Evolutionary conservation across 371 early-diverging fungal species (phyloP).

Genomic region (Apophysomyces ossiformis): DNA sequence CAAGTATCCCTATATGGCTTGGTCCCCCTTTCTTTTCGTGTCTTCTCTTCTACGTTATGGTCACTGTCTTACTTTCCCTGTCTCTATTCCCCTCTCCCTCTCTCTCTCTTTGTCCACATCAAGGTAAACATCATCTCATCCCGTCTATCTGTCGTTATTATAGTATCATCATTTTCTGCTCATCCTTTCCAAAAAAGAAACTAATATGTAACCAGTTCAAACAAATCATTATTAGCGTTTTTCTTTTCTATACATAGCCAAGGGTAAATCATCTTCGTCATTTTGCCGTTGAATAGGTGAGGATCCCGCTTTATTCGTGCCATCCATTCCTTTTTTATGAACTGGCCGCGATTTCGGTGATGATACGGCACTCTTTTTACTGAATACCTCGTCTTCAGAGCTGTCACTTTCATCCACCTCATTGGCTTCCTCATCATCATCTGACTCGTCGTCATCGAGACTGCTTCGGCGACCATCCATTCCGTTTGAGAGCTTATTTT

Average conservation of each 20-base stretch:
- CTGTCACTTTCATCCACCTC: conserved; percentile 18
- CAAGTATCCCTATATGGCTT: not conserved
- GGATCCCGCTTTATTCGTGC: conserved; percentile 10
- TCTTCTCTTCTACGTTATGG: no score
- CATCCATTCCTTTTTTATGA: not conserved
- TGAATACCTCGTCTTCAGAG: conserved; percentile 10
- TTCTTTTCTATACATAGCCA: conserved; percentile 30
- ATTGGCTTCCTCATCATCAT: conserved; percentile 24
- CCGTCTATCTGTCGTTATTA: not conserved
- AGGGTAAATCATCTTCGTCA: conserved; percentile 22
- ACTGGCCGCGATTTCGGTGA: not conserved
- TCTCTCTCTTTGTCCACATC: not conserved
- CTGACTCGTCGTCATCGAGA: conserved; percentile 21
- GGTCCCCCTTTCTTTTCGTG: not conserved
- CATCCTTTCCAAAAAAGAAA: not conserved
- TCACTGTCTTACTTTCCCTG: no score
- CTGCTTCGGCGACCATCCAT: conserved; percentile 13
- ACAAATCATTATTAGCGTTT: conserved; percentile 9
- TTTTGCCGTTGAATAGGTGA: conserved; percentile 9
- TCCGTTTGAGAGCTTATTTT: conserved; percentile 8
- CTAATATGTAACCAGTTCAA: not conserved
- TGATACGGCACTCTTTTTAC: conserved; percentile 6
- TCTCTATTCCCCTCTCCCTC: not conserved
- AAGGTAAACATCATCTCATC: no score
- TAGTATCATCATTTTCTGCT: not conserved